phyloP scores from a whole-genome alignment of 2,329 filamentous ascomycete species.

The Fusarium neocosmosporiellum region DNA sequence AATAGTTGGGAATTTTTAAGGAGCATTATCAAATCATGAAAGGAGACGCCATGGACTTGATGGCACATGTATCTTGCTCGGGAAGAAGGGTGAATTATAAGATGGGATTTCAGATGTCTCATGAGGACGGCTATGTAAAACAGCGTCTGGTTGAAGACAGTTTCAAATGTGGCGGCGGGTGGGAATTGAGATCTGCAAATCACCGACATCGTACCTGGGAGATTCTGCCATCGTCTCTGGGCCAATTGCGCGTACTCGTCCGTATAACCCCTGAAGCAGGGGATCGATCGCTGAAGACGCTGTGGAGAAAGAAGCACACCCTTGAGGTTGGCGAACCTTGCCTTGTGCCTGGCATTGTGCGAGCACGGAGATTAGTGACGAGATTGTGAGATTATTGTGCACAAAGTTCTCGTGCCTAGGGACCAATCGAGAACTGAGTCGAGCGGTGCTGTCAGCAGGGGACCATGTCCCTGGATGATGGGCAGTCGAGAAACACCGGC shows the following conservation, averaged over 20 bases:
- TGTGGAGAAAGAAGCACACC: slow-evolving; percentile 9
- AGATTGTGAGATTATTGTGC: slow-evolving; percentile 15
- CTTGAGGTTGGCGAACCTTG: slow-evolving; percentile 3
- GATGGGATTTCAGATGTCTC: slow-evolving; percentile 18
- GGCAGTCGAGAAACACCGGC: not conserved
- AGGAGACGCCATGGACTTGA: slow-evolving; percentile 1
- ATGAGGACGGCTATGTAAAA: slow-evolving; percentile 15
- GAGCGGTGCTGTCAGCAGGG: slow-evolving; percentile 3
- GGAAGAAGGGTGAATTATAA: slow-evolving; percentile 1
- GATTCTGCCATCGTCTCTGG: not conserved
- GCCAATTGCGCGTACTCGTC: slow-evolving; percentile 5
- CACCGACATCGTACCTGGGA: slow-evolving; percentile 5
- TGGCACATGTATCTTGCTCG: not conserved
- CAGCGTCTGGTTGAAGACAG: slow-evolving; percentile 4
- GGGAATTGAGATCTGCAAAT: slow-evolving; percentile 38
- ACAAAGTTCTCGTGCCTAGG: slow-evolving; percentile 8
- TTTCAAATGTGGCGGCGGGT: slow-evolving; percentile 27
- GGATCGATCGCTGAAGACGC: slow-evolving; percentile 8
- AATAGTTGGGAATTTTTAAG: slow-evolving; percentile 35
- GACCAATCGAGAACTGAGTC: not conserved
- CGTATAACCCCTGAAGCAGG: slow-evolving; percentile 1
- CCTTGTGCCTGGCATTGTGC: slow-evolving; percentile 6
- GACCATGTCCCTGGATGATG: not conserved
- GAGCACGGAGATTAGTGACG: slow-evolving; percentile 35
- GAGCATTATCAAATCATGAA: slow-evolving; percentile 28